These are phyloP conservation scores for Gracilaria gracilis DNA, from an alignment of 23 red algal genomes.

Conservation along the genomic window DNA sequence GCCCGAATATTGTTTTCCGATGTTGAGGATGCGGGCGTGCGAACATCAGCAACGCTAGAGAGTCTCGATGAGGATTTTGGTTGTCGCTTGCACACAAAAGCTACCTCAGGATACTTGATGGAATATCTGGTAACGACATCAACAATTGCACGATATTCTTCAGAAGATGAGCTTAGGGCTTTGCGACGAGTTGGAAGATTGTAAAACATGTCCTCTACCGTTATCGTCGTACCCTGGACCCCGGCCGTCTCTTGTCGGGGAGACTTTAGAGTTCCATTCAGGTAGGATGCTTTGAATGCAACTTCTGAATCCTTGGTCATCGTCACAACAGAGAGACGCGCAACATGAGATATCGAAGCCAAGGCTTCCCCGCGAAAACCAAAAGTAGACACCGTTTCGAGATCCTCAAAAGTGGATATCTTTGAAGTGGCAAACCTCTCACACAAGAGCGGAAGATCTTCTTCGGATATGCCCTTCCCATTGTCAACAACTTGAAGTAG, in stretches of 20 bases:
- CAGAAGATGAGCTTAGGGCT: conserved; percentile 47
- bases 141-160: conserved; percentile 95
- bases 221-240: conserved; percentile 83
- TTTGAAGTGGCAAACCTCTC: conserved; percentile 88
- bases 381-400: conserved; percentile 72
- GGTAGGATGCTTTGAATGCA: conserved; percentile 76
- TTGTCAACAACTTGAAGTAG: conserved; percentile 82
- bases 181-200: conserved; percentile 70
- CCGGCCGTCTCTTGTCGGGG: conserved; percentile 65
- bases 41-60: conserved; percentile 48
- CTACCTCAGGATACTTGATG: conserved; percentile 72
- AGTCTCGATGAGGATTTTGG: conserved; percentile 16
- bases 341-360: conserved; percentile 88
- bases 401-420: conserved; percentile 75
- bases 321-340: conserved; percentile 72
- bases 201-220: conserved; percentile 91
- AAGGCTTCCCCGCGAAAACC: conserved; percentile 99
- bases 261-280: conserved; percentile 62
- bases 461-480: conserved; percentile 77
- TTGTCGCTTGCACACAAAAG: conserved; percentile 66
- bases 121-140: conserved; percentile 86
- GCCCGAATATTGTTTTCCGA: conserved; percentile 74
- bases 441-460: conserved; percentile 87
- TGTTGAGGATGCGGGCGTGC: conserved; percentile 43
- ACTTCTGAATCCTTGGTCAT: conserved; percentile 46